Percentiles rank a stretch among this genome's conserved stretches.
phyloP scores from a whole-genome alignment of 2,329 filamentous ascomycete species.

The Ascochyta fabae region DNA sequence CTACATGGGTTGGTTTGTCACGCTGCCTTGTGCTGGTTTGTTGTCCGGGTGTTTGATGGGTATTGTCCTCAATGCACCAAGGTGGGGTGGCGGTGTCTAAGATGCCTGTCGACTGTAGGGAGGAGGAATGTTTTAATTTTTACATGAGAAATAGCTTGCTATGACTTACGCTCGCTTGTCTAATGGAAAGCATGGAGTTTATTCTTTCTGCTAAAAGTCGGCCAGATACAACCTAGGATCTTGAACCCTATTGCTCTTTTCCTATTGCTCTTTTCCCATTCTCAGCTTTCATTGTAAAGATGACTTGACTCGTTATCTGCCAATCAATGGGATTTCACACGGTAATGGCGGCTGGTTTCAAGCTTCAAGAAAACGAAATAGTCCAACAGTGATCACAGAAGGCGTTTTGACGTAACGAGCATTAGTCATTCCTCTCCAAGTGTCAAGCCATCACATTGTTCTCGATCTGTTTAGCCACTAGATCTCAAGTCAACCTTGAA shows the following conservation, averaged over 20 bases:
- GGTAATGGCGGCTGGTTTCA: no score
- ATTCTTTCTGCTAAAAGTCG: neutral
- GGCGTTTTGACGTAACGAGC: no score
- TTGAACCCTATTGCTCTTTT: neutral
- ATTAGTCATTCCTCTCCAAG: no score
- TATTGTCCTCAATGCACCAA: slow-evolving; percentile 66
- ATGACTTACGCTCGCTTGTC: neutral
- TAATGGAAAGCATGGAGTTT: neutral
- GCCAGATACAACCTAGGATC: slow-evolving; percentile 9
- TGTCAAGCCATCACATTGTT: no score
- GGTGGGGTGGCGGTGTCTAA: slow-evolving; percentile 33
- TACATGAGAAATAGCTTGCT: neutral
- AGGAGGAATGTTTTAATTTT: neutral
- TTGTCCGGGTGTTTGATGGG: slow-evolving; percentile 67
- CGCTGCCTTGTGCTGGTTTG: slow-evolving; percentile 53
- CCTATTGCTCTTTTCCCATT: neutral
- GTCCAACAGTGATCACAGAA: no score
- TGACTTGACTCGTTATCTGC: neutral
- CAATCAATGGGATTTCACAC: no score
- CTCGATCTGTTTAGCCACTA: no score
- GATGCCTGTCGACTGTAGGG: neutral
- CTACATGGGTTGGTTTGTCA: slow-evolving; percentile 55
- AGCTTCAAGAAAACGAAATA: no score
- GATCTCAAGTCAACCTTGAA: no score
- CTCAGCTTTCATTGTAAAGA: neutral